Evolutionary conservation across 345 rosid genomes (phyloP), one percentile per base, ranked within the genome.

Genomic region (Populus simonii): DNA sequence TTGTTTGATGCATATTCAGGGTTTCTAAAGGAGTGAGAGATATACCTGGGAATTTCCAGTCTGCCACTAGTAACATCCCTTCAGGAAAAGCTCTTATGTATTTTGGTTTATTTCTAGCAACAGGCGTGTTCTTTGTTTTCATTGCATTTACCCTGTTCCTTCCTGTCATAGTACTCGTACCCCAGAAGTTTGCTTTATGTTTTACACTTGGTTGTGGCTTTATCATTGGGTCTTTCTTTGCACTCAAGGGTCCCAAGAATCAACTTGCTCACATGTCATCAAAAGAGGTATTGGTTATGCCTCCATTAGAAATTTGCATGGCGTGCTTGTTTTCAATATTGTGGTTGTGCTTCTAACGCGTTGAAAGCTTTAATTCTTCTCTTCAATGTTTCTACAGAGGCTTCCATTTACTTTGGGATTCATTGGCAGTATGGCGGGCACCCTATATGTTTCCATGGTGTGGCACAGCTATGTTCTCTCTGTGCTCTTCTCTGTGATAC

Each of bases 381-480:
- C 38, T 68, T 74, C 47, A 41, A 73, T 57, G 6, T 75, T 82
- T 75, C 31, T 88, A 20, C 97, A 96, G 99, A 90, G 98, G 80
- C 96, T 96, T 83, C 98, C 98, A 53, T 89, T 92, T 71, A 92
- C 99, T 1, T 23, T 90, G 83, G 96, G 91, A 72, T 92, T 93
- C 85, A 62, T 93, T 27, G 96, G 96, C 76, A 92, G 91, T 80
- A 93, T 96, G 99, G 91, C 76, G 20, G 97, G 96, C 68, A 93
- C 98, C 36, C 84, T 96, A 73, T 93, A 96, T 25, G 99, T 93
- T 41, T 92, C 99, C 18, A 92, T 96, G 97, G 90, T 91, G 78
- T 97, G 91, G 83, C 99, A 96, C 86, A 96, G 96, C 84, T 96
- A 96, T 85, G 38, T 93, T 75, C 96, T 96, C 74, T 96, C 99